Evolutionary conservation across 2,329 filamentous ascomycete species (phyloP).

Genomic region (Coniochaeta sp.): DNA sequence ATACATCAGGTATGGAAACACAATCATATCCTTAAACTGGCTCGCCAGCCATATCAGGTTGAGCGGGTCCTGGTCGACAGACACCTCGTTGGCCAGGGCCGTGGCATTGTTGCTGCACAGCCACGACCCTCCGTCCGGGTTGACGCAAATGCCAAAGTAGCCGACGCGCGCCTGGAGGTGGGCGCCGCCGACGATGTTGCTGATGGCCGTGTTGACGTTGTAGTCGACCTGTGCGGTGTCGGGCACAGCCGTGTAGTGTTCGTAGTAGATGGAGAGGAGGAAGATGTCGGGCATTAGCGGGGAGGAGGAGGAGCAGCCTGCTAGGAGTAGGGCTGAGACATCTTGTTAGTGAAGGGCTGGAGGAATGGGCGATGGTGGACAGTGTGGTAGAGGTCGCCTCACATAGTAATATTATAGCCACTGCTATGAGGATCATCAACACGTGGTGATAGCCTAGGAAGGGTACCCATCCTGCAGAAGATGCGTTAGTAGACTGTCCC

Average conservation of each 20-base stretch:
- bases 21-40: slow-evolving; percentile 97
- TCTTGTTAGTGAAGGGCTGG: not conserved
- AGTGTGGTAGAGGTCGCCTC: slow-evolving; percentile 30
- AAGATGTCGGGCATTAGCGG: slow-evolving; percentile 94
- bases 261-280: slow-evolving; percentile 95
- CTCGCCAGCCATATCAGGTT: slow-evolving; percentile 96
- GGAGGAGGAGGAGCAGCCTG: slow-evolving; percentile 94
- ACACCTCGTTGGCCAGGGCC: slow-evolving; percentile 79
- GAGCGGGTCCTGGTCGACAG: slow-evolving; percentile 86
- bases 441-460: slow-evolving; percentile 75
- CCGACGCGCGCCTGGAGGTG: slow-evolving; percentile 85
- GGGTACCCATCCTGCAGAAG: slow-evolving; percentile 49
- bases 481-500: not conserved
- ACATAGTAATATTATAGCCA: slow-evolving; percentile 94
- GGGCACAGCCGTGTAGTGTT: slow-evolving; percentile 74
- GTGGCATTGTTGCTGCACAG: slow-evolving; percentile 97
- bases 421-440: slow-evolving; percentile 92
- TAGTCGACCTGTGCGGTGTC: slow-evolving; percentile 87
- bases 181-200: slow-evolving; percentile 81
- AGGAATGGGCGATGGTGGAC: slow-evolving; percentile 1
- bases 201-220: slow-evolving; percentile 74
- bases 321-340: slow-evolving; percentile 70
- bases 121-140: slow-evolving; percentile 82
- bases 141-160: slow-evolving; percentile 97
- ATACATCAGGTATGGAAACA: slow-evolving; percentile 93